Conservation (phyloP, 345 rosid species). For the Turritis glabra region DNA sequence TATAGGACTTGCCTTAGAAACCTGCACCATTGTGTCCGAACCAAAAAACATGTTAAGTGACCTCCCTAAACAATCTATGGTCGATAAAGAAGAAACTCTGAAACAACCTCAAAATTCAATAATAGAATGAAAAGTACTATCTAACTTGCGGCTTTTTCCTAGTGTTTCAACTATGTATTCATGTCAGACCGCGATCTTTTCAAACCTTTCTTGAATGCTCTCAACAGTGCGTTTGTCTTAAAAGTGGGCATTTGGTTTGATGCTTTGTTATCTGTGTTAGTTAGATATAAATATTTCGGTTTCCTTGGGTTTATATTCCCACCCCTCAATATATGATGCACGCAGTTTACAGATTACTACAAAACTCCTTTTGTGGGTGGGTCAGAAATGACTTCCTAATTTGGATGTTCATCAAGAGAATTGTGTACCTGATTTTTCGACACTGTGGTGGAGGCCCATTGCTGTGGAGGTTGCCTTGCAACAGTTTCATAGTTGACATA, state of each 20-base stretch:
- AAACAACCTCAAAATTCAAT: neutral
- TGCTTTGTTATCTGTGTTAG: neutral
- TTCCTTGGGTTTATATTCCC: neutral
- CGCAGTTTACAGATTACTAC: neutral
- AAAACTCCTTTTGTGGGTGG: neutral
- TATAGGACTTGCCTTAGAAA: conserved; percentile 43
- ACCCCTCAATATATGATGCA: neutral
- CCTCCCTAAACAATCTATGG: neutral
- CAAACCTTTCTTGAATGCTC: neutral
- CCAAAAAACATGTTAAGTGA: neutral
- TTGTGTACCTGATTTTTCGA: conserved; percentile 40
- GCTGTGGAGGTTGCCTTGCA: conserved; percentile 32
- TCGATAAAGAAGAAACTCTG: neutral
- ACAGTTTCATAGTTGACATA: conserved; percentile 39
- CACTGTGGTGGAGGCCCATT: conserved; percentile 42
- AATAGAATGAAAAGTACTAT: neutral
- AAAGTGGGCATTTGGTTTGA: neutral
- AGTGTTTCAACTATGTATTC: neutral
- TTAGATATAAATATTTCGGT: neutral
- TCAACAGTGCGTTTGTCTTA: neutral
- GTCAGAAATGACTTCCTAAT: neutral
- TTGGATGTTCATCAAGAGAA: neutral
- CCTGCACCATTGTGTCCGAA: conserved; percentile 26
- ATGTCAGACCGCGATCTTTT: neutral
- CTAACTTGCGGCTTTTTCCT: neutral